These are phyloP conservation scores for Debaryomyces coudertii DNA, from an alignment of 1,139 yeast species.

Conservation along the genomic window DNA sequence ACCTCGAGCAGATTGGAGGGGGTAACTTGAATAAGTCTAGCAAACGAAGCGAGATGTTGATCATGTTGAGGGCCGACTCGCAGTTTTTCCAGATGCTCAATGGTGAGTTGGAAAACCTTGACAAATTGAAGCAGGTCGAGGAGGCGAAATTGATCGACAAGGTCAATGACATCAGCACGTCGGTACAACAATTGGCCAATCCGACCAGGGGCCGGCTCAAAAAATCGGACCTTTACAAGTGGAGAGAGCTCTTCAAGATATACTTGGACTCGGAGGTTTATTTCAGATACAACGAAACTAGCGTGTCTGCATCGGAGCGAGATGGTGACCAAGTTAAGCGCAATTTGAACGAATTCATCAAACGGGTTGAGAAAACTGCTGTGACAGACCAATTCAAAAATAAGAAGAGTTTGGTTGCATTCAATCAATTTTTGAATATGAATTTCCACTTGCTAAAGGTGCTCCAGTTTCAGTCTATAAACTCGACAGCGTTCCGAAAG, in stretches of 20 bases:
- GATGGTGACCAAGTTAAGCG: conserved; percentile 41
- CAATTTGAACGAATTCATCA: conserved; percentile 46
- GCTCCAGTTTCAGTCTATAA: conserved; percentile 63
- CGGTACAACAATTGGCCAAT: conserved; percentile 40
- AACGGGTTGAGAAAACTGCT: conserved; percentile 44
- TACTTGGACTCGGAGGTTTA: conserved; percentile 71
- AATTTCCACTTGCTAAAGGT: conserved; percentile 61
- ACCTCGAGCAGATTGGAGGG: conserved; percentile 8
- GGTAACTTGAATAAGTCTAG: conserved; percentile 9
- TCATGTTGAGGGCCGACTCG: conserved; percentile 45
- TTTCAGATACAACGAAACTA: conserved; percentile 55
- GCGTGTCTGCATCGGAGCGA: conserved; percentile 43
- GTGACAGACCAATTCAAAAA: conserved; percentile 50
- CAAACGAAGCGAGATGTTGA: conserved; percentile 30
- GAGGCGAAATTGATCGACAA: conserved; percentile 47
- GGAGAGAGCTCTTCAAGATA: conserved; percentile 69
- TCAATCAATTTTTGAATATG: conserved; percentile 52
- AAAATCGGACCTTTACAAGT: conserved; percentile 62
- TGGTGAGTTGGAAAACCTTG: conserved; percentile 56
- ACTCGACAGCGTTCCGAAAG: conserved; percentile 64
- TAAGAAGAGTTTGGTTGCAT: conserved; percentile 51
- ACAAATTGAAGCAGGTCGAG: conserved; percentile 46
- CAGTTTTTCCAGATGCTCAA: conserved; percentile 63
- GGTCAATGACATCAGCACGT: conserved; percentile 46
- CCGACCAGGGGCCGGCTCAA: conserved; percentile 37